Evolutionary conservation across 306 rosid species (phyloP), one percentile per base, ranked within the genome.

Genomic region (Clitoria ternatea): DNA sequence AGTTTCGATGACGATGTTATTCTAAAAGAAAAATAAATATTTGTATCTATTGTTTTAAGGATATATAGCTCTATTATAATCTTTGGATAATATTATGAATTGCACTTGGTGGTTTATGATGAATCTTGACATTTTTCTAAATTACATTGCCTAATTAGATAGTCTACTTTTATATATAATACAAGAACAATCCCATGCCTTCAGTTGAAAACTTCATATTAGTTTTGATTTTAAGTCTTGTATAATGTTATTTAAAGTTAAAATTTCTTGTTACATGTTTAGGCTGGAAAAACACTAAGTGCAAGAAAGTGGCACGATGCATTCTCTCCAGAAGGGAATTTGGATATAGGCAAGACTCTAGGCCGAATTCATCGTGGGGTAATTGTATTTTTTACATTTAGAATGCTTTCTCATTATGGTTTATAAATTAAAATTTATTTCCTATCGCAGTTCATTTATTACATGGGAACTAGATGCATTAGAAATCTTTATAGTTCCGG

Each of bases 251-350:
- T 45, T 45, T 40, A 19, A 0, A 49, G 17, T 66, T 44, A 45
- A 26, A 66, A 35, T 20, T 29, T 82, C 29, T 56, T 30, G 50
- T 33, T 7, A 42, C 39, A 20, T 69, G 71, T 70, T 40, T 85
- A 94, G 99, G 89, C 92, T 64, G 99, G 99, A 66, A 95, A 85
- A 77, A 95, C 99, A 20, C 66, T 95, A 44, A 95, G 99, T 82
- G 89, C 49, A 53, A 87, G 96, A 83, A 95, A 82, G 79, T 95
- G 99, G 99, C 86, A 83, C 2, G 92, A 96, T 4, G 97, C 96
- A 52, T 95, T 95, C 81, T 83, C 83, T 76, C 84, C 96, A 7
- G 99, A 95, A 79, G 99, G 99, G 22, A 42, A 77, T 77, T 71
- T 95, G 45, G 96, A 95, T 81, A 89, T 95, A 61, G 83, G 96